Base-by-base conservation (phyloP, 2,329 filamentous ascomycete species). In the Pestalotiopsis fici region DNA sequence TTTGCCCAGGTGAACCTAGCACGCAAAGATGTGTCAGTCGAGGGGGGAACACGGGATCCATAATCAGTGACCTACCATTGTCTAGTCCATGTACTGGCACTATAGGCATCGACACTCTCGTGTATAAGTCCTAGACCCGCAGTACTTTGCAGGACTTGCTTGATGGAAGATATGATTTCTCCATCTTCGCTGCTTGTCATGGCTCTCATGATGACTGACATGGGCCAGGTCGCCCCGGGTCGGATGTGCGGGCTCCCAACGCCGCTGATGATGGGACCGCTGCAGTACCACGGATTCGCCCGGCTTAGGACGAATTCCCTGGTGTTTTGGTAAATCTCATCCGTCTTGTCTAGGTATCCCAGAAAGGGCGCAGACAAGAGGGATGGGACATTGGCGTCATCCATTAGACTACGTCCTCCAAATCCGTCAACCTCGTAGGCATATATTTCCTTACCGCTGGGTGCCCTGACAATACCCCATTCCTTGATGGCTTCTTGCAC, bases 191-290 rank as follows among this genome's bases (percentile, higher is more conserved):
- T 69, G 37, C 74, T 76, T 47, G 94, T 97, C 85, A 95, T 87
- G 39, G 93, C 91, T 76, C 93, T 90, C 67, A 95, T 89, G 60
- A 97, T 89, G 71, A 93, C 85, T 59, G 89, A 92, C 93, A 97
- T 97, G 1, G 94, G 94, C 94, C 94, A 97, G 18, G 93, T 93
- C 75, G 91, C 90, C 67, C 90, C 86, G 2, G 94, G 86, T 0
- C 85, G 84, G 9, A 83, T 77, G 71, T 88, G 86, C 27, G 85
- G 85, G 0, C 86, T 85, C 13, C 86, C 86, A 0, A 85, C 82
- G 72, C 83, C 82, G 69, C 82, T 86, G 69, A 88, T 77, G 18
- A 86, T 81, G 2, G 84, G 83, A 0, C 86, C 86, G 23, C 80
- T 81, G 80, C 86, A 85, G 67, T 83, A 97, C 77, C 94, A 95